phyloP scores from a whole-genome alignment of 2,329 filamentous ascomycete genomes.

The Mycosphaerelloides madeirae region DNA sequence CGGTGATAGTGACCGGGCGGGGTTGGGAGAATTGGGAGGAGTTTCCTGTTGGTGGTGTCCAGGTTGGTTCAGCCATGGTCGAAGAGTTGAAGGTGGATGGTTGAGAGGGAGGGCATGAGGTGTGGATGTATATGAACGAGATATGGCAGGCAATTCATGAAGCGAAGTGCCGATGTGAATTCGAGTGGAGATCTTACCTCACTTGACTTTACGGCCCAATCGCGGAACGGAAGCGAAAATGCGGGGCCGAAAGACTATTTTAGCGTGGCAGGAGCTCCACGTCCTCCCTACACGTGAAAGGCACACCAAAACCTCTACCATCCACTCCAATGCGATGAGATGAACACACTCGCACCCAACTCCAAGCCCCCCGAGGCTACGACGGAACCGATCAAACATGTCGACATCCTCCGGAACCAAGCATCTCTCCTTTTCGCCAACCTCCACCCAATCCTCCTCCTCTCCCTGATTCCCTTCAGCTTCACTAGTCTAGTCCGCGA shows the following conservation, averaged over 20 bases:
- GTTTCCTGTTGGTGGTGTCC: slow-evolving; percentile 18
- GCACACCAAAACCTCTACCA: too few species aligned
- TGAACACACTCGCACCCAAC: not conserved
- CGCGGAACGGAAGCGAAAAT: too few species aligned
- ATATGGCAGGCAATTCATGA: slow-evolving; percentile 1
- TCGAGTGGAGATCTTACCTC: not conserved
- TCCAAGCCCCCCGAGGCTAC: slow-evolving; percentile 14
- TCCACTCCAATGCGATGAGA: too few species aligned
- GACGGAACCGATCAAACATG: slow-evolving; percentile 19
- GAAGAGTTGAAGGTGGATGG: not conserved
- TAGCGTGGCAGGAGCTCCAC: too few species aligned
- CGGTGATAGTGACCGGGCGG: slow-evolving; percentile 26
- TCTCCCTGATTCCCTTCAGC: slow-evolving; percentile 57
- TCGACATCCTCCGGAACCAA: slow-evolving; percentile 28
- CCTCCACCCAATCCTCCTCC: slow-evolving; percentile 63
- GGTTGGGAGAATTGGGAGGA: slow-evolving; percentile 22
- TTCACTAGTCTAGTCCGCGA: slow-evolving; percentile 66
- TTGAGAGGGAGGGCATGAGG: not conserved
- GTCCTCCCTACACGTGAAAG: too few species aligned
- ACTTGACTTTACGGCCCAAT: not conserved
- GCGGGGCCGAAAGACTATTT: too few species aligned
- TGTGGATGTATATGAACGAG: not conserved
- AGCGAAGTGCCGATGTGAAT: not conserved
- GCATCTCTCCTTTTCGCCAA: slow-evolving; percentile 50
- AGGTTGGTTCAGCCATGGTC: slow-evolving; percentile 19